Base-by-base conservation (phyloP, 192 early-diverging fungal genomes). In the Podila clonocystis region DNA sequence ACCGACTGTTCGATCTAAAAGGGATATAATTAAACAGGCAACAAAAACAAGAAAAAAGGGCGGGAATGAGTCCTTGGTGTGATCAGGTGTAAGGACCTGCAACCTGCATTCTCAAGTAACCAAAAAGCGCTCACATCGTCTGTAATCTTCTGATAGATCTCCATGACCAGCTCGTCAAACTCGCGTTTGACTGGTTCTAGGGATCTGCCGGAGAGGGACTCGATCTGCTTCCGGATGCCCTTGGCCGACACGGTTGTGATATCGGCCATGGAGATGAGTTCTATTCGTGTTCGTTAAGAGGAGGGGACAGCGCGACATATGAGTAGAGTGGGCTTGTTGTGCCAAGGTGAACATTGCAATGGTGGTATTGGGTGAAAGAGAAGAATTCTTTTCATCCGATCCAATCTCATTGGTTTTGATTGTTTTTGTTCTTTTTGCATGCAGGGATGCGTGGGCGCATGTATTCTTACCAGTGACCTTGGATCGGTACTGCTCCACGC, bases 161-260 rank as follows among this genome's bases (percentile, higher is more conserved):
- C 77, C 70, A 85, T 76, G 13, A 85, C 78, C 20, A 85, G 45
- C 11, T 72, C 74, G 58, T 85, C 84, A 31, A 85, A 72, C 30
- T 67, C 59, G 3, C 67, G 64, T 64, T 85, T 82, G 22, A 82
- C 50, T 22, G 62, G 30, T 5, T 48, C 59, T 6, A 85, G 68
- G 22, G 58, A 70, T 24, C 68, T 67, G 58, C 63, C 70, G 36
- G 65, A 68, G 50, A 74, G 34, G 33, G 66, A 28, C 31, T 85
- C 84, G 49, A 85, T 62, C 65, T 78, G 45, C 30, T 68, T 75
- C 38, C 84, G 70, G 58, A 85, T 75, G 17, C 66, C 55, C 36
- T 82, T 75, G 17, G 84, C 78, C 8, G 78, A 77, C 2, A 85
- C 74, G 15, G 74, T 69, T 3, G 84, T 73, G 38, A 82, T 75